These are phyloP conservation scores for Chlamydomonas sphaeroides DNA, from an alignment of 139 green algal genomes.

Conservation along the genomic window DNA sequence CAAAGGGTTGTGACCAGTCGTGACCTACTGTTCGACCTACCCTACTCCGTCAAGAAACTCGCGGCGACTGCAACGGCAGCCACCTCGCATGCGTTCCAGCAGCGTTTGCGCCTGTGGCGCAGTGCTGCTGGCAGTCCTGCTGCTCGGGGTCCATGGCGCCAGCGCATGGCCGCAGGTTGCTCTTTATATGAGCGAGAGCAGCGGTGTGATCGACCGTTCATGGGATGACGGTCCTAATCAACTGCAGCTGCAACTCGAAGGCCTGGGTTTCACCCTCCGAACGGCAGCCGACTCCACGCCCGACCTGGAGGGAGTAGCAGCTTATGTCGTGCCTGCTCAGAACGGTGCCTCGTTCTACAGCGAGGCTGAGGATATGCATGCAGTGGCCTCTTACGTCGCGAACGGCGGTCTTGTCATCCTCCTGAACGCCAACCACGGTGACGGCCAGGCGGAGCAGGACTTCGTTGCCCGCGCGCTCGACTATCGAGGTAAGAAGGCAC, in stretches of 20 bases:
- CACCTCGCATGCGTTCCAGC: too few relatives aligned
- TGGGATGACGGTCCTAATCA: slow-evolving; percentile 4
- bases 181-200: slow-evolving; percentile 10
- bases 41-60: too few relatives aligned
- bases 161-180: neutral
- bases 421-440: neutral
- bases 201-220: slow-evolving; percentile 4
- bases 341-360: neutral
- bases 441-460: neutral
- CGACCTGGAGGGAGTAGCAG: neutral
- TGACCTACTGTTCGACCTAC: too few relatives aligned
- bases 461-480: neutral
- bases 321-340: neutral
- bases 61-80: too few relatives aligned
- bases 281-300: too few relatives aligned
- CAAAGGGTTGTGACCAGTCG: too few relatives aligned
- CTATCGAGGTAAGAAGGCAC: neutral
- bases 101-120: too few relatives aligned
- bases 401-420: neutral
- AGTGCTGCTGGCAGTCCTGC: neutral
- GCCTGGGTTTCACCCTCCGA: neutral
- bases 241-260: neutral
- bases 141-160: neutral
- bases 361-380: neutral
- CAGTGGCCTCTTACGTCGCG: neutral